A percentile compares a stretch with the other conserved stretches of the same genome.
Conservation (phyloP, 352 stramenopile species). For the Pythium plurisporium region DNA sequence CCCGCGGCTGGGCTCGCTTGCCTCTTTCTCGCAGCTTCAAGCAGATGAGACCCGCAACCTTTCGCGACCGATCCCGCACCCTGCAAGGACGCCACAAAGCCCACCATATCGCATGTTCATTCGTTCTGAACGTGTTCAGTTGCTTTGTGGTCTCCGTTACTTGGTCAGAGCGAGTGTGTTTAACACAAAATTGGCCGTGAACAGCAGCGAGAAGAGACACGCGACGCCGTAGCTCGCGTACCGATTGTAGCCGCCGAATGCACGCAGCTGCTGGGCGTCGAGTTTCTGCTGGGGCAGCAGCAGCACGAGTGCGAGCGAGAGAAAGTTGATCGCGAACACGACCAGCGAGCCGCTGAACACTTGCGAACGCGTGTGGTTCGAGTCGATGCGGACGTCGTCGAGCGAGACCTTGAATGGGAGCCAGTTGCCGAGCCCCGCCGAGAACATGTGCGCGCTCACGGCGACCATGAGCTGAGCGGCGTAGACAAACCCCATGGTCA, state of each 20-base stretch:
- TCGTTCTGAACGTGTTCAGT: not conserved
- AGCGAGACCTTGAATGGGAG: conserved; percentile 11
- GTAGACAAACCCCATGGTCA: conserved; percentile 44
- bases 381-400: conserved; percentile 7
- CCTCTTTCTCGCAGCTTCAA: too few relatives aligned
- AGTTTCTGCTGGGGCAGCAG: conserved; percentile 25
- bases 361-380: not conserved
- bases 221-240: conserved; percentile 27
- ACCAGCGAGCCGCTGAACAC: conserved; percentile 13
- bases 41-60: too few relatives aligned
- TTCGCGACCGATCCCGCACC: too few relatives aligned
- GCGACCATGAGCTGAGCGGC: conserved; percentile 41
- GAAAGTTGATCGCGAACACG: conserved; percentile 17
- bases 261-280: conserved; percentile 20
- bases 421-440: conserved; percentile 25
- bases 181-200: conserved; percentile 30
- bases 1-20: too few relatives aligned
- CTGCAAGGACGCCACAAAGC: too few relatives aligned
- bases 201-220: conserved; percentile 28
- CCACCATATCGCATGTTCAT: too few relatives aligned
- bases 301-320: conserved; percentile 8
- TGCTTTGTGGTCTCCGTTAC: not conserved
- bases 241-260: conserved; percentile 24
- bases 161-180: conserved; percentile 13
- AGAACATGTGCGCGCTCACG: conserved; percentile 27